Evolutionary conservation across 2,329 filamentous ascomycete genomes (phyloP), one percentile per base, ranked within the genome.

Genomic region (Herpotrichia juniperi): DNA sequence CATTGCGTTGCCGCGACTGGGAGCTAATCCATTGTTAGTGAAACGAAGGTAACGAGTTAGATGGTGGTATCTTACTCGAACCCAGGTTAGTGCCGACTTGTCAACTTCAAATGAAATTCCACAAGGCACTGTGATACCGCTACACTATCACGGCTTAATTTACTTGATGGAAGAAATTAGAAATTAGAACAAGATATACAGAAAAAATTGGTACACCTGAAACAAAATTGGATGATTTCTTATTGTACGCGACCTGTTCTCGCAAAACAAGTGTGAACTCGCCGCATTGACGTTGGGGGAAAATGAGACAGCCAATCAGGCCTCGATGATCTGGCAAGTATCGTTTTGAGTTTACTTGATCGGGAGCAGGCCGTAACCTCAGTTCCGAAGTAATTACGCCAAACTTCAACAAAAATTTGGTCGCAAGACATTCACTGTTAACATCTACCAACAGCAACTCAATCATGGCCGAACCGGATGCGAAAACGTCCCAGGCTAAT

Each of bases 401-500:
- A 40, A 53, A 45, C 43, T 14, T 12, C 22, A 12, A 25, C 28
- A 30, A 43, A 43, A 43, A 43, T 43, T 43, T 43, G 40, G 40
- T 10, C 40, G 24, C n/a, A n/a, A 11, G 9, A 30, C 40, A 10
- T 3, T n/a, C 25, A 8, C 9, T 14, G 30, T 25, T 4, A 17
- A 7, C 19, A 7, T 40, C 37, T 21, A 10, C 21, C 40, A 43
- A 21, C 11, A 11, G 11, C 25, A 4, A 16, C 25, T 21, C 14
- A 4, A 31, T 11, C 14, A 73, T 73, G 70, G 66, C 68, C 32
- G 64, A 67, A 58, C 57, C 62, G 21, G 63, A 64, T 58, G 61
- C 64, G 31, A 69, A 71, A 55, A 61, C 60, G 35, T 53, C 63
- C 37, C 53, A 63, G 35, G 57, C 63, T 11, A 54, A 63, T 54